Evolutionary conservation across 2,329 filamentous ascomycete species (phyloP).

Genomic region (Colletotrichum lentis): DNA sequence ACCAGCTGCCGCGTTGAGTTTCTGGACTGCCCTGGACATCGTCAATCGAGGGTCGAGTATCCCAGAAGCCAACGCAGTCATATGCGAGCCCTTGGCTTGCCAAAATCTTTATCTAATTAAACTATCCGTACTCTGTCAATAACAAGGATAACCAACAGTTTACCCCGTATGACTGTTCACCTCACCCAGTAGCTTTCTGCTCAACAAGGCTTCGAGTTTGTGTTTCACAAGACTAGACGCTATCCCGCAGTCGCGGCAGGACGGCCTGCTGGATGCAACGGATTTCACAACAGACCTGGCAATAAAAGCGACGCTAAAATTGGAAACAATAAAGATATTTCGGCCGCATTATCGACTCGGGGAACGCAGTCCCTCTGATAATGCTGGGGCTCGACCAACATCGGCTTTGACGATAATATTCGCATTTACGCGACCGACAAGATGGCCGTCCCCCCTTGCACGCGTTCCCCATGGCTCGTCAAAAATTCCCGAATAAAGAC

Average conservation of each 20-base stretch:
- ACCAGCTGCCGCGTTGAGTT: too few species aligned
- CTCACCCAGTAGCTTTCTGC: background rate
- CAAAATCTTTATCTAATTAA: background rate
- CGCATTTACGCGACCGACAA: background rate
- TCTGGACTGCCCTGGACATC: background rate
- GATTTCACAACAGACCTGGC: background rate
- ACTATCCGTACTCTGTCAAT: background rate
- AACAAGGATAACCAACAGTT: background rate
- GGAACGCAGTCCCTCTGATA: background rate
- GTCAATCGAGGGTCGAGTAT: background rate
- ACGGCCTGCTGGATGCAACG: conserved; percentile 12
- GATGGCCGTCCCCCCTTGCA: conserved; percentile 6
- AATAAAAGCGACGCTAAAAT: conserved; percentile 16
- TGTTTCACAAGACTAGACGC: conserved; percentile 23
- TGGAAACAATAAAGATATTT: conserved; percentile 29
- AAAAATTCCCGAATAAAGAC: conserved; percentile 39
- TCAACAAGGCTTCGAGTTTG: conserved; percentile 1
- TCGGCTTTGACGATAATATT: conserved; percentile 9
- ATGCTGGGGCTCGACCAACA: conserved; percentile 8
- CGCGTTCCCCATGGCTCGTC: conserved; percentile 31
- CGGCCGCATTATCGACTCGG: conserved; percentile 1
- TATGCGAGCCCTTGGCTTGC: background rate
- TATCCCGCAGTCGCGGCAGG: conserved; percentile 17
- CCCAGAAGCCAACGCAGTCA: background rate
- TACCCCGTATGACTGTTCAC: background rate